Percentiles rank a stretch among this genome's conserved stretches.
Evolutionary conservation across 345 rosid species (phyloP).

Genomic region (Linum tenue): DNA sequence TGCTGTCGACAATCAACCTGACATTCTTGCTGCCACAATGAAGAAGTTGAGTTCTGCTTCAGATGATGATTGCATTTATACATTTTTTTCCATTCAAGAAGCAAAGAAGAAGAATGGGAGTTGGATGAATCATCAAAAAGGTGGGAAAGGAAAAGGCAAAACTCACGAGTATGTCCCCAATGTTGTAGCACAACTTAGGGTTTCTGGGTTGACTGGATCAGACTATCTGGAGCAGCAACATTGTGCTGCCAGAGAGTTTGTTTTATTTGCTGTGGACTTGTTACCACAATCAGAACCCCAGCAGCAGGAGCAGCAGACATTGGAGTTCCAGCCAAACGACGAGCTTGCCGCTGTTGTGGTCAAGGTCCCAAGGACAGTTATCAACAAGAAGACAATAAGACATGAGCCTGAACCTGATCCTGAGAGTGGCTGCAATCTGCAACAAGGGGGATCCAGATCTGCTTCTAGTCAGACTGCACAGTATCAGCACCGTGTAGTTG

Average conservation of each 20-base stretch:
- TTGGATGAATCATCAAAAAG: constrained; percentile 74
- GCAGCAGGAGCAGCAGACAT: constrained; percentile 25
- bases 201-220: constrained; percentile 40
- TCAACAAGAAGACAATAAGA: too few species aligned
- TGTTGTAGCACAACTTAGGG: constrained; percentile 74
- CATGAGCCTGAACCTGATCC: too few species aligned
- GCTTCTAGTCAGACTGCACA: too few species aligned
- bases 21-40: constrained; percentile 73
- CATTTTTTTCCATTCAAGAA: constrained; percentile 65
- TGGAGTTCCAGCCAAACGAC: constrained; percentile 45
- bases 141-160: constrained; percentile 54
- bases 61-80: constrained; percentile 55
- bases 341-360: constrained; percentile 88
- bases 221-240: too few species aligned
- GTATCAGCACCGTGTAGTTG: constrained; percentile 3
- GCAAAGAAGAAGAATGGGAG: constrained; percentile 59
- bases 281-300: constrained; percentile 28
- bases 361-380: too few species aligned
- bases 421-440: too few species aligned
- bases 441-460: too few species aligned
- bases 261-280: constrained; percentile 51
- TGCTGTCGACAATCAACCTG: constrained; percentile 64
- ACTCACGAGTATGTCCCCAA: constrained; percentile 52
- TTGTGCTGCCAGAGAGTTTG: constrained; percentile 64
- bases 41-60: constrained; percentile 27